A percentile compares a stretch with the other conserved stretches of the same genome.
Evolutionary conservation across 805 yeast species (phyloP).

Genomic region (Hagleromyces aurorensis): DNA sequence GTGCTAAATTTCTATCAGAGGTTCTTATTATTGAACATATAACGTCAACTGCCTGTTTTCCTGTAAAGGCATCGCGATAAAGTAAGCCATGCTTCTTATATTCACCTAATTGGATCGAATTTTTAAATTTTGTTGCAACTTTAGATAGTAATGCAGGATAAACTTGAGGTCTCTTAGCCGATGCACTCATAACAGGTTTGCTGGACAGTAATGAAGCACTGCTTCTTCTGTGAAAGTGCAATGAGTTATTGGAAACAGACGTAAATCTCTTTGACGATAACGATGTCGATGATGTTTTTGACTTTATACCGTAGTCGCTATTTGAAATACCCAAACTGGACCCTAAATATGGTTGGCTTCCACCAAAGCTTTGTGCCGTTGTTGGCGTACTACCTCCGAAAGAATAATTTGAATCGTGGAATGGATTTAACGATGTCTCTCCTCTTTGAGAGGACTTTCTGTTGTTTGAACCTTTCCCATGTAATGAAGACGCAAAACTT

Average conservation of each 20-base stretch:
- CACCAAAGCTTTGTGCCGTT: no score
- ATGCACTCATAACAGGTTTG: constrained; percentile 40
- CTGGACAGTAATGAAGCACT: constrained; percentile 30
- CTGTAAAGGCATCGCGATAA: constrained; percentile 89
- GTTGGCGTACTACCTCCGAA: constrained; percentile 6
- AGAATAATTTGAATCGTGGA: constrained; percentile 8
- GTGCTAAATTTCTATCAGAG: constrained; percentile 83
- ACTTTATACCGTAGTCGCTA: constrained; percentile 35
- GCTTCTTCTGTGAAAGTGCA: constrained; percentile 16
- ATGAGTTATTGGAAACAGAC: constrained; percentile 24
- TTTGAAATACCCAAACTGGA: no score
- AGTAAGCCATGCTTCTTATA: constrained; percentile 85
- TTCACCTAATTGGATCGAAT: constrained; percentile 60
- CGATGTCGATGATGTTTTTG: constrained; percentile 40
- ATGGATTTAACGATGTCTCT: constrained; percentile 29
- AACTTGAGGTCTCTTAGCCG: constrained; percentile 50
- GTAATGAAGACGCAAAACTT: constrained; percentile 27
- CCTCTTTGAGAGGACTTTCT: constrained; percentile 40
- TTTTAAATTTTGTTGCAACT: constrained; percentile 74
- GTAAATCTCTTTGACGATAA: constrained; percentile 31
- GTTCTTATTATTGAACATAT: constrained; percentile 80
- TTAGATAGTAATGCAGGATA: constrained; percentile 85
- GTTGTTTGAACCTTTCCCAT: constrained; percentile 36
- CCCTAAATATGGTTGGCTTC: no score
- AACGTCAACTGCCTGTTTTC: constrained; percentile 89